phyloP scores from a whole-genome alignment of 176 grass and related monocot genomes.

The Avena insularis region DNA sequence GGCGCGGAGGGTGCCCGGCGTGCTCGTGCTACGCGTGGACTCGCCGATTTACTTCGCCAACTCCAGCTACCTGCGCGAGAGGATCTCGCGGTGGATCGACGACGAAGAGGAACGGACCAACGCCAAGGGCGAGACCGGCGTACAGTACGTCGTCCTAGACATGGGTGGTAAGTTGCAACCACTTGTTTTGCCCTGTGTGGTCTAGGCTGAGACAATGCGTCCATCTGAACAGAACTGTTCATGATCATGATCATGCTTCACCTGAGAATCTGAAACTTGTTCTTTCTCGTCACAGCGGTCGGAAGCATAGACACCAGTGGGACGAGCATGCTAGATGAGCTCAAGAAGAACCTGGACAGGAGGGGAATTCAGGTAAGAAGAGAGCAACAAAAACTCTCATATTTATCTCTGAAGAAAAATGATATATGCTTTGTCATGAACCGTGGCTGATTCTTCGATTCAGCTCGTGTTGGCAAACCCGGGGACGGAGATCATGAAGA shows the following conservation, averaged over 20 bases:
- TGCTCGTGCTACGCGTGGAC: conserved; percentile 79
- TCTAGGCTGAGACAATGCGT: neutral
- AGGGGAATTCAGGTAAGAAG: conserved; percentile 71
- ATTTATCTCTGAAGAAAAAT: neutral
- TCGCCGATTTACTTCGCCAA: conserved; percentile 93
- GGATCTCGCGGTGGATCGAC: conserved; percentile 86
- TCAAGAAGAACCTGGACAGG: conserved; percentile 69
- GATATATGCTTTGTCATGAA: neutral
- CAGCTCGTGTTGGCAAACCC: conserved; percentile 90
- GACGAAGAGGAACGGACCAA: conserved; percentile 79
- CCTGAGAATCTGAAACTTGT: no score
- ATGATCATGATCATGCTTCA: no score
- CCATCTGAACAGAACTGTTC: no score
- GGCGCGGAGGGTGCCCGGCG: conserved; percentile 64
- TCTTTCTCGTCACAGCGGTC: conserved; percentile 50
- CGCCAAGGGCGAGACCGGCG: conserved; percentile 50
- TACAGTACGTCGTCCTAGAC: conserved; percentile 88
- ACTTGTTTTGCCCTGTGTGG: neutral
- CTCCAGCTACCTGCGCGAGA: conserved; percentile 85
- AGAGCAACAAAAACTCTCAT: neutral
- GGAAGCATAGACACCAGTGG: conserved; percentile 92
- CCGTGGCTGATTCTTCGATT: conserved; percentile 1
- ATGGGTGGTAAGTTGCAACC: conserved; percentile 70
- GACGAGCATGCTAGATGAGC: conserved; percentile 86
- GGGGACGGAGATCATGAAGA: conserved; percentile 95